Conservation (phyloP, 2,329 filamentous ascomycete species). For the Akanthomyces muscarius region DNA sequence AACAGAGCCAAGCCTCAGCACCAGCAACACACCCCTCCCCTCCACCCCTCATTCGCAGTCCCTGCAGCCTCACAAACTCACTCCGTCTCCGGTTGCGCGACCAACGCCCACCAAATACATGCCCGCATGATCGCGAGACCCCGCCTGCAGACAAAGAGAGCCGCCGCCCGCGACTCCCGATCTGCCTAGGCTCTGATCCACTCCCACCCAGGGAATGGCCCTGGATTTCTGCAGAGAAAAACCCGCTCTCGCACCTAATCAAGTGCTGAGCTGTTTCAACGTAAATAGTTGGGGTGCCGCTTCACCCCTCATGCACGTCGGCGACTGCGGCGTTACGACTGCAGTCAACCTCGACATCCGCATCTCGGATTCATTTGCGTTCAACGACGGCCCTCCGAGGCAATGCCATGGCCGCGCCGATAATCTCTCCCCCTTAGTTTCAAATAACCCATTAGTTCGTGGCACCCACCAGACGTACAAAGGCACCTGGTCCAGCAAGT, state of each 20-base stretch:
- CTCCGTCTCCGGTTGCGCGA: constrained; percentile 3
- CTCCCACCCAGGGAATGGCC: not conserved
- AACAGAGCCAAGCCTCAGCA: not conserved
- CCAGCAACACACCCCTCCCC: not conserved
- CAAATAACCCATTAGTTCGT: not conserved
- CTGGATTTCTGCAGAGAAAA: not conserved
- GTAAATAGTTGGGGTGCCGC: not conserved
- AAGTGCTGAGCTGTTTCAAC: too few relatives aligned
- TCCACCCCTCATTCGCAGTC: not conserved
- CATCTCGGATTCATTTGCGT: not conserved
- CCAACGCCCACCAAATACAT: not conserved
- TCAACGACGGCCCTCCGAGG: constrained; percentile 7
- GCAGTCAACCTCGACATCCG: not conserved
- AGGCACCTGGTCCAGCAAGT: not conserved
- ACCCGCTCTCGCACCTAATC: not conserved
- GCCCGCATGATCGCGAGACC: constrained; percentile 12
- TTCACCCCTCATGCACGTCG: constrained; percentile 2
- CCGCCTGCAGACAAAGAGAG: not conserved
- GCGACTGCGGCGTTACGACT: constrained; percentile 13
- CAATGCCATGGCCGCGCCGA: not conserved
- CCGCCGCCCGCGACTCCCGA: not conserved
- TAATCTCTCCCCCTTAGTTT: too few relatives aligned
- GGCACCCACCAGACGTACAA: not conserved
- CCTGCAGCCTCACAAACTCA: not conserved
- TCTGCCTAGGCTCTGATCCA: constrained; percentile 1